Conservation (phyloP, 2,329 filamentous ascomycete species). For the Xylariales sp. region DNA sequence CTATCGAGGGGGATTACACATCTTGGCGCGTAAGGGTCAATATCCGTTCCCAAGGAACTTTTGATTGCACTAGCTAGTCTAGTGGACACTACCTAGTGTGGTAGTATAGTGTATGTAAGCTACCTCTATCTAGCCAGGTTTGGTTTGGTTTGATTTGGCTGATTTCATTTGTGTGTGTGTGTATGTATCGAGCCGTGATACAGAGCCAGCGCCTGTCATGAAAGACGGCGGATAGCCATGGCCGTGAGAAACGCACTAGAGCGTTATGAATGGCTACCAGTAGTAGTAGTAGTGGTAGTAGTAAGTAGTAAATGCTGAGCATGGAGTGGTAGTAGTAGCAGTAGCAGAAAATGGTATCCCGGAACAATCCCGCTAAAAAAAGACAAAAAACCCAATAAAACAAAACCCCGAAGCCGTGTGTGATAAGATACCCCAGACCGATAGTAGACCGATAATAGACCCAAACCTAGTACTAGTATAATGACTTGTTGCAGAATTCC, state of each 20-base stretch:
- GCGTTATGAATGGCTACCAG: slow-evolving; percentile 1
- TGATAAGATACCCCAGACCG: too few relatives aligned
- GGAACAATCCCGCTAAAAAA: background rate
- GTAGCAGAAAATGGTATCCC: slow-evolving; percentile 1
- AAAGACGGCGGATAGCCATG: background rate
- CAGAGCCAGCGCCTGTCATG: background rate
- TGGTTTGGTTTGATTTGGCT: too few relatives aligned
- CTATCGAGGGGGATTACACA: slow-evolving; percentile 5
- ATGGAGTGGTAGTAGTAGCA: background rate
- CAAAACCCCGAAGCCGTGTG: background rate
- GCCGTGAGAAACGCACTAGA: background rate
- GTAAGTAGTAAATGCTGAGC: too few relatives aligned
- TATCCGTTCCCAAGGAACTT: background rate
- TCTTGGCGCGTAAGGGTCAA: slow-evolving; percentile 14
- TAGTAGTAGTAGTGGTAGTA: background rate
- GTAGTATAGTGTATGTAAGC: too few relatives aligned
- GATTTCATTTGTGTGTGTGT: too few relatives aligned
- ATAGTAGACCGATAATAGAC: too few relatives aligned
- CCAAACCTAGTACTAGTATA: slow-evolving; percentile 4
- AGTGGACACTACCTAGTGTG: too few relatives aligned
- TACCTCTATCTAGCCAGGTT: too few relatives aligned
- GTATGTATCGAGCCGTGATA: background rate
- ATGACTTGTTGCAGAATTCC: slow-evolving; percentile 34
- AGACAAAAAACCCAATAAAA: slow-evolving; percentile 4
- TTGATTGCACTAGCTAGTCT: slow-evolving; percentile 6